These are phyloP conservation scores for Hawksworthiomyces lignivorus DNA, from an alignment of 2,329 filamentous ascomycete species.

Conservation along the genomic window DNA sequence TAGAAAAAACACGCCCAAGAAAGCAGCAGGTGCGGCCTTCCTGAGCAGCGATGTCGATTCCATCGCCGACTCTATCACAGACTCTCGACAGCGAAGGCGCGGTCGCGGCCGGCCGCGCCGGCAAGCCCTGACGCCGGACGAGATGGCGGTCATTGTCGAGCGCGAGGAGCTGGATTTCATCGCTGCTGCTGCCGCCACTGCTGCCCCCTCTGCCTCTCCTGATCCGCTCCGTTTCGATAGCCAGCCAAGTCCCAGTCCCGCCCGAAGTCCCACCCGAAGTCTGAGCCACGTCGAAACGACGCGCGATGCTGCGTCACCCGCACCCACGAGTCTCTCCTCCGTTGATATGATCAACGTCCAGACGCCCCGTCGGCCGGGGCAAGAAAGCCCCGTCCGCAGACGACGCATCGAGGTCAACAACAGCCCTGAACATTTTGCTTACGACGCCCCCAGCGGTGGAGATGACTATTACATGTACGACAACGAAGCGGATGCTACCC, in stretches of 20 bases:
- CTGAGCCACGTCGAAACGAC: background rate
- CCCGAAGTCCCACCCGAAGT: too few species aligned
- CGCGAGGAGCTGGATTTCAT: constrained; percentile 11
- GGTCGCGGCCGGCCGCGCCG: constrained; percentile 23
- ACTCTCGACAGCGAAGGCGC: constrained; percentile 22
- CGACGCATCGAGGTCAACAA: too few species aligned
- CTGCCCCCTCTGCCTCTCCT: background rate
- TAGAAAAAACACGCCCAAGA: background rate
- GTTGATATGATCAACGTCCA: constrained; percentile 11
- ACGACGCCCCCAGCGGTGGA: too few species aligned
- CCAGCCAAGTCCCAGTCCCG: too few species aligned
- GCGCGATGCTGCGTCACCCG: constrained; percentile 3
- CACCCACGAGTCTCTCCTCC: constrained; percentile 10
- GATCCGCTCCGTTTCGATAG: background rate
- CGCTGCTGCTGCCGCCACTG: background rate
- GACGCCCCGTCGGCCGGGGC: constrained; percentile 6
- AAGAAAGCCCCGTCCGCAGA: too few species aligned
- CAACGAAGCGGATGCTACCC: too few species aligned
- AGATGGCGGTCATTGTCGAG: constrained; percentile 20
- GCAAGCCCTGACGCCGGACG: constrained; percentile 17
- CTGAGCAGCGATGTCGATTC: constrained; percentile 9
- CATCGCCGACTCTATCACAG: constrained; percentile 4
- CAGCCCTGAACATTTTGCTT: too few species aligned
- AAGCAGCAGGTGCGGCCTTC: background rate
- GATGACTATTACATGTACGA: too few species aligned